Percentiles rank a stretch among this genome's conserved stretches.
Evolutionary conservation across 768 basidiomycete species (phyloP).

Genomic region (Thelephora ganbajun): DNA sequence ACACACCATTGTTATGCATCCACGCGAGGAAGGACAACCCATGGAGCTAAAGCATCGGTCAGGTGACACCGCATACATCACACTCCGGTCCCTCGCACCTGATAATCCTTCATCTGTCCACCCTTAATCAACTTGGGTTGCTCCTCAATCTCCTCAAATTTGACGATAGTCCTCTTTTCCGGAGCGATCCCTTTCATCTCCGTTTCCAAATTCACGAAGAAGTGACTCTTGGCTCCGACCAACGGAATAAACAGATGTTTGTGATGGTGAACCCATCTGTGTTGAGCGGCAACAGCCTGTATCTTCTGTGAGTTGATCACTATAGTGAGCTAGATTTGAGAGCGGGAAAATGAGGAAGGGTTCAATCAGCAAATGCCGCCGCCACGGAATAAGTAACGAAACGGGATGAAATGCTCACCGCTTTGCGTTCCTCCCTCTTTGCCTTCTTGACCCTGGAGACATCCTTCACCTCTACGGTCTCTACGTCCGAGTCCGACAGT

Average conservation of each 20-base stretch:
- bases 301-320: slow-evolving; percentile 23
- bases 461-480: background rate
- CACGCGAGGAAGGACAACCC: slow-evolving; percentile 53
- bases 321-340: slow-evolving; percentile 23
- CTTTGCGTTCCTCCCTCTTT: background rate
- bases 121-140: slow-evolving; percentile 38
- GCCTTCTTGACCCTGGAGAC: background rate
- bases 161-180: slow-evolving; percentile 15
- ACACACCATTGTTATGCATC: slow-evolving; percentile 53
- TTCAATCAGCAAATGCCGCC: background rate
- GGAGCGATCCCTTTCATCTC: slow-evolving; percentile 12
- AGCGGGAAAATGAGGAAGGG: background rate
- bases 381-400: background rate
- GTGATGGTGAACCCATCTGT: slow-evolving; percentile 32
- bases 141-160: slow-evolving; percentile 24
- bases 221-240: slow-evolving; percentile 24
- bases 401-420: background rate
- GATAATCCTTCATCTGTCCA: slow-evolving; percentile 62
- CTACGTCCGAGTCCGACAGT: background rate
- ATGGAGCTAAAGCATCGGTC: slow-evolving; percentile 25
- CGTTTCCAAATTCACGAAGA: slow-evolving; percentile 23
- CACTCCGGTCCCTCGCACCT: slow-evolving; percentile 22
- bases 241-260: slow-evolving; percentile 31
- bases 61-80: background rate
- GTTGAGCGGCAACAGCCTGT: slow-evolving; percentile 25